A percentile compares a stretch with the other conserved stretches of the same genome.
Evolutionary conservation across 2,329 filamentous ascomycete genomes (phyloP).

Genomic region (Ambrosiella cleistominuta): DNA sequence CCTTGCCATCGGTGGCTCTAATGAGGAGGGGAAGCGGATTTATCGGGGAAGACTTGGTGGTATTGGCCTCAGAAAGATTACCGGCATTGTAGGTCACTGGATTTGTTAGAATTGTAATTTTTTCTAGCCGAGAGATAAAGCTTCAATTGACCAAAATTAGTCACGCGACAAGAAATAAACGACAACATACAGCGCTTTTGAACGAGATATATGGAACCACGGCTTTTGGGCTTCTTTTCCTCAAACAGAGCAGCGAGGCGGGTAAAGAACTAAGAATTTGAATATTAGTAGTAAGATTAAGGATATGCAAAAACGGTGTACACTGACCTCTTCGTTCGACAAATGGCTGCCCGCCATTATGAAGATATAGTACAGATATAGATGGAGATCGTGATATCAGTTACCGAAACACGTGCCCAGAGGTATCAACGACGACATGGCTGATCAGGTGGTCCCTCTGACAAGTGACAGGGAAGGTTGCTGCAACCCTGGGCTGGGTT

Average conservation of each 20-base stretch:
- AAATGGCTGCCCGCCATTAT: constrained; percentile 23
- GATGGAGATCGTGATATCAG: neutral
- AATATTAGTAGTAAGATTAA: neutral
- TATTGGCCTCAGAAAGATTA: constrained; percentile 15
- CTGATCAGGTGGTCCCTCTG: too few species aligned
- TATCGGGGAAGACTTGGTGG: constrained; percentile 19
- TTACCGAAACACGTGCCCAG: too few species aligned
- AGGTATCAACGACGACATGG: too few species aligned
- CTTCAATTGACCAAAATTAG: neutral
- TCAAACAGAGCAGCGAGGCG: constrained; percentile 40
- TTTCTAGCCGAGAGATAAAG: too few species aligned
- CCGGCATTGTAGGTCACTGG: constrained; percentile 27
- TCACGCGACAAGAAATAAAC: constrained; percentile 22
- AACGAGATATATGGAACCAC: constrained; percentile 56
- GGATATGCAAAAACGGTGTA: neutral
- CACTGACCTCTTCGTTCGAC: constrained; percentile 41
- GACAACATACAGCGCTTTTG: constrained; percentile 52
- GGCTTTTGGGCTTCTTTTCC: constrained; percentile 46
- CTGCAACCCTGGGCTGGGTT: too few species aligned
- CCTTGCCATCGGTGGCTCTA: constrained; percentile 67
- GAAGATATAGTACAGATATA: neutral
- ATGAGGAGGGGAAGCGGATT: constrained; percentile 56
- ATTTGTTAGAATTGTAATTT: neutral
- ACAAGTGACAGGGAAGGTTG: too few species aligned
- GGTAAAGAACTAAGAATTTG: constrained; percentile 5